Evolutionary conservation across 140 eudicot species (phyloP), one percentile per base, ranked within the genome.

Genomic region (Cichorium intybus): DNA sequence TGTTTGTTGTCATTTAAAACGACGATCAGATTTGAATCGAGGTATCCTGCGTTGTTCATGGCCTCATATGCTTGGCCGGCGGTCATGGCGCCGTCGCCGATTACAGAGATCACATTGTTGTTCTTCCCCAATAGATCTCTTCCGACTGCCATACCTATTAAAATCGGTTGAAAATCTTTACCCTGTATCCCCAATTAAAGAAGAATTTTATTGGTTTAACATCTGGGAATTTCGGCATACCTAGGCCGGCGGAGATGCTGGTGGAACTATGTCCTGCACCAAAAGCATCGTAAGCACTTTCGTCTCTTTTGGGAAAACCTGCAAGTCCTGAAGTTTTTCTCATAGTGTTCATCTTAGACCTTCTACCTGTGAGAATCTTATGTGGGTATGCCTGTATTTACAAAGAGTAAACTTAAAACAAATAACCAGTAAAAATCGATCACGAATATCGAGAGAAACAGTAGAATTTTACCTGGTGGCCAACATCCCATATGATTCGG

Each of bases 1-100:
- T 92, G 98, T 62, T 81, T 88, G 66, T 92, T 92, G 59, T 88
- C 98, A 18, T 92, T 92, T 57, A 92, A 70, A 1, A 92, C 76
- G 23, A 92, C 96, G 55, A 92, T 92, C 9, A 92, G 74, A 73
- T 92, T 86, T 6, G 96, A 68, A 60, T 92, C 98, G 23, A 92
- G 81, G 34, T 63, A 92, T 1, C 98, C 98, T 4, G 96, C 98
- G 62, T 92, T 92, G 59, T 92, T 92, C 95, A 92, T 78, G 67
- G 98, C 98, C 71, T 92, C 98, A 16, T 92, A 92, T 31, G 98
- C 98, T 85, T 92, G 98, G 51, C 98, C 98, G 12, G 98, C 98
- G 1, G 96, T 92, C 98, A 92, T 92, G 41, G 96, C 96, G 21
- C 98, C 98, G 58, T 92, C 98, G 68, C 98, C 98, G 10, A 92